Conservation (phyloP, 2,329 filamentous ascomycete genomes). For the Scytalidium sp. region DNA sequence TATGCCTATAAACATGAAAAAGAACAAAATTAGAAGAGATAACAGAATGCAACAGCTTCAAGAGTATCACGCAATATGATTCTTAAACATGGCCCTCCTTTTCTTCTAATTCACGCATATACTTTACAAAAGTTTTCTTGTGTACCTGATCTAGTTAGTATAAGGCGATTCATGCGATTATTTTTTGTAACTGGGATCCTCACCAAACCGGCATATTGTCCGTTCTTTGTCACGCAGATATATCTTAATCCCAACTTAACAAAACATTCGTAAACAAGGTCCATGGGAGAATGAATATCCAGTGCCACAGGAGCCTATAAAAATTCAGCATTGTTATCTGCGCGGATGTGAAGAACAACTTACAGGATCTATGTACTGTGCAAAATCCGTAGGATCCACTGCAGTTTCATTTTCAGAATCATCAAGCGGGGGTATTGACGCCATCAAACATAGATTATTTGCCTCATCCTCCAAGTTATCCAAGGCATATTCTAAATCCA, state of each 20-base stretch:
- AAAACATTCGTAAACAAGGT: slow-evolving; percentile 95
- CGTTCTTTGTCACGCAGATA: slow-evolving; percentile 83
- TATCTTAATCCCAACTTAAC: slow-evolving; percentile 90
- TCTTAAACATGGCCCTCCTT: slow-evolving; percentile 16
- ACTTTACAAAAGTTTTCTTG: slow-evolving; percentile 96
- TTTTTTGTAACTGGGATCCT: slow-evolving; percentile 31
- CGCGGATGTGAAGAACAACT: slow-evolving; percentile 25
- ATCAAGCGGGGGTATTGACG: slow-evolving; percentile 58
- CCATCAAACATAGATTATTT: slow-evolving; percentile 78
- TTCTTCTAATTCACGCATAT: slow-evolving; percentile 79
- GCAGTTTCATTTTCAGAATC: slow-evolving; percentile 58
- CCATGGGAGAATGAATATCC: slow-evolving; percentile 87
- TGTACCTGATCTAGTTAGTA: slow-evolving; percentile 57
- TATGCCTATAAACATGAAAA: not conserved
- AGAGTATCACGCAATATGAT: not conserved
- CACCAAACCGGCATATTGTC: slow-evolving; percentile 85
- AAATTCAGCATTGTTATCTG: not conserved
- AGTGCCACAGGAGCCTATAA: slow-evolving; percentile 75
- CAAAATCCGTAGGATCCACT: slow-evolving; percentile 77
- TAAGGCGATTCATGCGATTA: not conserved
- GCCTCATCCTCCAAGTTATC: slow-evolving; percentile 79
- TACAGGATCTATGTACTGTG: slow-evolving; percentile 84
- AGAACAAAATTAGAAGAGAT: not conserved
- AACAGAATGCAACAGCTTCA: too few relatives aligned
- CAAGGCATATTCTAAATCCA: slow-evolving; percentile 88